Conservation (phyloP, 2,329 filamentous ascomycete species). For the Myrmaecium sp. region DNA sequence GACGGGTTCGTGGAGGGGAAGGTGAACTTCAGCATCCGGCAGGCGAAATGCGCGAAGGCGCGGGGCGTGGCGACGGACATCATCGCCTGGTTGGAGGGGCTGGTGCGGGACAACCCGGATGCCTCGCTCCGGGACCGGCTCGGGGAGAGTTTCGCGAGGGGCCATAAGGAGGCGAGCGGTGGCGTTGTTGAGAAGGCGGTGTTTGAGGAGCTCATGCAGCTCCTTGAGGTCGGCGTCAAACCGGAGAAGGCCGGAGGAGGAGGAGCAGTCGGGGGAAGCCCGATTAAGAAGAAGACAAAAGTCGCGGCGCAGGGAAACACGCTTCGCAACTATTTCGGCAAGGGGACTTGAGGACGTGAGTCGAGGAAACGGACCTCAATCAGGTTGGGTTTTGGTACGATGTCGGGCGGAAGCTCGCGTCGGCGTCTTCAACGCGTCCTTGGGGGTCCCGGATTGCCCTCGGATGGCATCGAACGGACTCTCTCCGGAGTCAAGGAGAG, state of each 20-base stretch:
- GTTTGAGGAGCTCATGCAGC: constrained; percentile 46
- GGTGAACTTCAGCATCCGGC: constrained; percentile 51
- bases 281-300: constrained; percentile 13
- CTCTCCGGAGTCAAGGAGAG: too few relatives aligned
- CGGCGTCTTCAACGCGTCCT: too few relatives aligned
- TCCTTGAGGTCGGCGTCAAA: constrained; percentile 43
- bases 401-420: too few relatives aligned
- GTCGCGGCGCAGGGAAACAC: constrained; percentile 34
- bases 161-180: constrained; percentile 51
- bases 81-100: constrained; percentile 37
- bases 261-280: constrained; percentile 15
- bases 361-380: too few relatives aligned
- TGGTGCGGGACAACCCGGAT: constrained; percentile 24
- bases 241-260: constrained; percentile 20
- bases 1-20: constrained; percentile 44
- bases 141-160: constrained; percentile 47
- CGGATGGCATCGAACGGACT: too few relatives aligned
- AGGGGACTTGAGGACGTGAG: constrained; percentile 11
- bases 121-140: constrained; percentile 30
- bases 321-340: constrained; percentile 38
- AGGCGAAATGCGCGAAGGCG: constrained; percentile 38
- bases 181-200: constrained; percentile 43
- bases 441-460: too few relatives aligned
- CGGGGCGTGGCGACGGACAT: constrained; percentile 44
- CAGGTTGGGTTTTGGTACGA: too few relatives aligned